phyloP scores from a whole-genome alignment of 306 rosid species.

The Prunus salicina region DNA sequence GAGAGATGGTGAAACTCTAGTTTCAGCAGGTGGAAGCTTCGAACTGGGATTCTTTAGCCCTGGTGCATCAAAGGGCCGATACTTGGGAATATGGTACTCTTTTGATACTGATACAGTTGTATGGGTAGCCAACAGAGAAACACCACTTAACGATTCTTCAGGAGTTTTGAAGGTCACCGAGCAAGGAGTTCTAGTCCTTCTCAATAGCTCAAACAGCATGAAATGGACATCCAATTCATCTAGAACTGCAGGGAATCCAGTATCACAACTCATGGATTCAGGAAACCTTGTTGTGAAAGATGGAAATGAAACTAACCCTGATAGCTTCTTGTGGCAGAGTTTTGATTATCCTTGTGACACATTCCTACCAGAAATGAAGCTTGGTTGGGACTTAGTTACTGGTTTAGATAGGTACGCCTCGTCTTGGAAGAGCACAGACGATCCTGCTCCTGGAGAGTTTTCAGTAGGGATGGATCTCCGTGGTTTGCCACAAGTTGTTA shows the following conservation, averaged over 20 bases:
- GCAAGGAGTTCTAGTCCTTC: constrained; percentile 14
- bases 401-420: constrained; percentile 25
- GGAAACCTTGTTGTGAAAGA: constrained; percentile 46
- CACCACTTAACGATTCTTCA: constrained; percentile 9
- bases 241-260: neutral
- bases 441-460: constrained; percentile 51
- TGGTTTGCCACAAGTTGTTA: constrained; percentile 26
- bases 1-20: neutral
- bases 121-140: constrained; percentile 27
- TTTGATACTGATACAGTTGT: neutral
- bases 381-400: constrained; percentile 37
- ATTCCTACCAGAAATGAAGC: constrained; percentile 13
- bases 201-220: constrained; percentile 12
- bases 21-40: neutral
- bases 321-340: constrained; percentile 40
- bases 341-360: constrained; percentile 30
- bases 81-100: constrained; percentile 22
- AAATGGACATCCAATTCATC: constrained; percentile 43
- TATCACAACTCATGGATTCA: constrained; percentile 8
- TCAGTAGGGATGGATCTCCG: neutral
- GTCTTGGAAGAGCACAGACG: constrained; percentile 42
- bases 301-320: neutral
- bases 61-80: neutral
- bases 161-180: constrained; percentile 13
- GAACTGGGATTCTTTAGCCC: constrained; percentile 28